Evolutionary conservation across 768 basidiomycete genomes (phyloP), one percentile per base, ranked within the genome.

Genomic region (Amanita rubescens): DNA sequence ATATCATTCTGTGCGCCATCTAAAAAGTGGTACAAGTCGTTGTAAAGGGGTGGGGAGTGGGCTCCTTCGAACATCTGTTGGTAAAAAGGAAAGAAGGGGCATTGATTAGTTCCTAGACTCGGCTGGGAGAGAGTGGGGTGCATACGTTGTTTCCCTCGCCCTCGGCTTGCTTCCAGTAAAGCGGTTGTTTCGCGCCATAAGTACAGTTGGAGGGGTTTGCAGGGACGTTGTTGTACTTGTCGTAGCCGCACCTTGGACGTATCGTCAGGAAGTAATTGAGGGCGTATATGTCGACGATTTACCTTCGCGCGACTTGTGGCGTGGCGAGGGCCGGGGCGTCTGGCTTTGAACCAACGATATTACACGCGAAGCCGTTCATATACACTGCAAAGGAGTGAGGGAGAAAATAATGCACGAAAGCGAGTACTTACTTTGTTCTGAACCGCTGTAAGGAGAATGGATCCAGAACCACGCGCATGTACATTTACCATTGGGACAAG

Each of bases 401-500:
- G 20, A 12, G 20, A 4, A 11, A 39, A 39, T 39, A 3, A 30
- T 15, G 14, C 10, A 27, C 27, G 33, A 22, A 10, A n/a, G 14
- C 9, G 17, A 34, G 12, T 70, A 9, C 14, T 48, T 10, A 25
- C 46, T 15, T 27, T 34, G 25, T 25, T 11, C 46, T 30, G 19
- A 17, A 19, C 14, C 25, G 71, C 63, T 24, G 61, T 58, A 4
- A 69, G 70, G 49, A 77, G 50, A 32, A 66, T 64, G 57, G 77
- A 79, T 46, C 70, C 67, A 67, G 77, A 77, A 2, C 71, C 75
- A 47, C 69, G 79, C 76, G 77, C 76, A 82, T 34, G 66, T 64
- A 57, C 77, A 80, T 25, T 67, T 67, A 5, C 67, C 68, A 0
- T 64, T 34, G 0, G 75, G 73, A 53, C 78, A 80, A 2, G 75